These are phyloP conservation scores for Zygosaccharomyces sapae DNA, from an alignment of 1,139 yeast species.

Conservation along the genomic window DNA sequence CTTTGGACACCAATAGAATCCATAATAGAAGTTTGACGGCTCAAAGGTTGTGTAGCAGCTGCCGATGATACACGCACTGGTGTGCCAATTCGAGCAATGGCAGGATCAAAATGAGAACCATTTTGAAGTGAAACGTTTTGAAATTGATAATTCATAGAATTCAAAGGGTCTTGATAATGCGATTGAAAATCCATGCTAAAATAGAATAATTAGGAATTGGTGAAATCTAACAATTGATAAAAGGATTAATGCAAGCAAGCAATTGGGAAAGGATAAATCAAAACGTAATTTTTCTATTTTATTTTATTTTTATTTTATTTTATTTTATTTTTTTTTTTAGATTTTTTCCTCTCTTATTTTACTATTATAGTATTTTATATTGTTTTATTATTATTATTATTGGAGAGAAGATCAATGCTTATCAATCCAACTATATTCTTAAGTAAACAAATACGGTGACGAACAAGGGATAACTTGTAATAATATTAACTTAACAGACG, in stretches of 20 bases:
- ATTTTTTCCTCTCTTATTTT: neutral
- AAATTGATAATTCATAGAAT: slow-evolving; percentile 19
- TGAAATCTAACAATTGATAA: neutral
- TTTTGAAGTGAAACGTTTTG: slow-evolving; percentile 18
- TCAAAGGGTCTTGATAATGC: slow-evolving; percentile 16
- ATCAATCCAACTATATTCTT: neutral
- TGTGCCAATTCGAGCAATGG: slow-evolving; percentile 2
- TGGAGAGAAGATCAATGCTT: neutral
- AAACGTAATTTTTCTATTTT: neutral
- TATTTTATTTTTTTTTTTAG: neutral
- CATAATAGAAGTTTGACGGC: slow-evolving; percentile 26
- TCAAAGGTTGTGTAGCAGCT: slow-evolving; percentile 14
- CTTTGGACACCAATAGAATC: slow-evolving; percentile 28
- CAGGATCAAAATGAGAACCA: slow-evolving; percentile 4
- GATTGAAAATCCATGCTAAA: slow-evolving; percentile 16
- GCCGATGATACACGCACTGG: slow-evolving; percentile 4
- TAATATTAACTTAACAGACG: neutral
- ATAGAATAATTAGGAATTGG: neutral
- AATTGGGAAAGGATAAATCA: neutral
- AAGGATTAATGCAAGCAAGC: neutral
- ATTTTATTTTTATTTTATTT: neutral
- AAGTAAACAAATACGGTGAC: neutral
- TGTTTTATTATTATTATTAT: neutral
- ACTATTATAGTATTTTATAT: neutral
- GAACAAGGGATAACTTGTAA: neutral